These are phyloP conservation scores for Lodderomyces orthopsilosis DNA, from an alignment of 1,139 yeast genomes.

Conservation along the genomic window DNA sequence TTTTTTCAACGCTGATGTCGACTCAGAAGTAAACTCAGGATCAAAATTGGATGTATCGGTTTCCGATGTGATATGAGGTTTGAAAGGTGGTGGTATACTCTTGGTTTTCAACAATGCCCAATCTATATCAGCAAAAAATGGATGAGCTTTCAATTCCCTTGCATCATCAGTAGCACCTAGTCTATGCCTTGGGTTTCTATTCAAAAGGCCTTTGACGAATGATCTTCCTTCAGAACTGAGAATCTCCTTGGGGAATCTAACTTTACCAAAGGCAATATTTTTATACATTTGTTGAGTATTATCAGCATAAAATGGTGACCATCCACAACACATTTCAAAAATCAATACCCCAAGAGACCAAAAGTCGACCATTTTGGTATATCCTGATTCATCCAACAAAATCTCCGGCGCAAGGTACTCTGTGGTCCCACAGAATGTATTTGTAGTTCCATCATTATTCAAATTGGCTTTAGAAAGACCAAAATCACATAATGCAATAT, in stretches of 20 bases:
- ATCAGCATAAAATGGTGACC: constrained; percentile 99
- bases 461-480: constrained; percentile 93
- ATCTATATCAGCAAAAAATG: constrained; percentile 85
- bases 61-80: constrained; percentile 87
- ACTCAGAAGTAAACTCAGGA: constrained; percentile 92
- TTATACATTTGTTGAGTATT: constrained; percentile 98
- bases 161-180: constrained; percentile 91
- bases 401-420: constrained; percentile 86
- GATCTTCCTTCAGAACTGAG: constrained; percentile 88
- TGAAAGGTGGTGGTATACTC: constrained; percentile 95
- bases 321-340: constrained; percentile 94
- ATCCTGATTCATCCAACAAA: constrained; percentile 76
- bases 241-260: constrained; percentile 93
- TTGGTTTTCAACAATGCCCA: constrained; percentile 78
- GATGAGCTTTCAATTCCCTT: constrained; percentile 84
- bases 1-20: constrained; percentile 74
- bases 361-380: constrained; percentile 83
- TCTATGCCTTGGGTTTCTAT: constrained; percentile 93
- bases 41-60: constrained; percentile 95
- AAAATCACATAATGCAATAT: constrained; percentile 93
- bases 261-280: constrained; percentile 97
- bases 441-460: constrained; percentile 85
- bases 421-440: constrained; percentile 97
- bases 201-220: constrained; percentile 89
- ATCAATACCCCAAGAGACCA: constrained; percentile 83